A percentile compares a stretch with the other conserved stretches of the same genome.
Conservation (phyloP, 768 basidiomycete genomes). For the Agaricus subrufescens region DNA sequence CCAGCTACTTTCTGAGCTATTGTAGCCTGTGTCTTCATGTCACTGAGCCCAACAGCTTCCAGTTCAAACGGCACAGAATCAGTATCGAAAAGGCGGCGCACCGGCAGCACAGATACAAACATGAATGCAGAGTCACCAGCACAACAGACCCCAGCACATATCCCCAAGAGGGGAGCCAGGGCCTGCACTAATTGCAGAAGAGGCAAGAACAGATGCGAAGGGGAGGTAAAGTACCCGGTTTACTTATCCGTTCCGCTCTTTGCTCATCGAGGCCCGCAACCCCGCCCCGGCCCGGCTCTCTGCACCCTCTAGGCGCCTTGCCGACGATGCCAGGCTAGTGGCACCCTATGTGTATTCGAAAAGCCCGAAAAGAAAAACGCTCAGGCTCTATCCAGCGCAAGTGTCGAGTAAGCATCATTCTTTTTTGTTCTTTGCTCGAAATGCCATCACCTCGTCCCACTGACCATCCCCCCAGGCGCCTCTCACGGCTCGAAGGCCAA, state of each 20-base stretch:
- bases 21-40: conserved; percentile 37
- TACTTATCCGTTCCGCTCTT: conserved; percentile 36
- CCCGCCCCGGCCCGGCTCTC: conserved; percentile 69
- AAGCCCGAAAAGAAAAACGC: conserved; percentile 86
- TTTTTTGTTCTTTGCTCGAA: conserved; percentile 8
- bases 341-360: conserved; percentile 80
- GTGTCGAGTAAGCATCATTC: conserved; percentile 60
- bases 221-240: conserved; percentile 58
- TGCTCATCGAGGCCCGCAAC: conserved; percentile 62
- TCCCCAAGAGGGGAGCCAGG: conserved; percentile 85
- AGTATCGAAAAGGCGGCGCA: conserved; percentile 55
- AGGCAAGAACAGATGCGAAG: conserved; percentile 91
- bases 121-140: conserved; percentile 31
- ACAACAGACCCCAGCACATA: conserved; percentile 44
- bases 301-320: conserved; percentile 68
- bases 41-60: conserved; percentile 59
- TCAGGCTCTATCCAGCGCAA: conserved; percentile 53
- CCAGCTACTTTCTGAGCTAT: conserved; percentile 10
- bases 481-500: conserved; percentile 82
- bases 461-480: conserved; percentile 57
- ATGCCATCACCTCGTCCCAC: conserved; percentile 19
- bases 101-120: conserved; percentile 30
- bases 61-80: conserved; percentile 51
- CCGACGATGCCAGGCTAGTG: conserved; percentile 82
- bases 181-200: conserved; percentile 88